Conservation (phyloP, 75 land plant genomes). For the Azolla pinnata region DNA sequence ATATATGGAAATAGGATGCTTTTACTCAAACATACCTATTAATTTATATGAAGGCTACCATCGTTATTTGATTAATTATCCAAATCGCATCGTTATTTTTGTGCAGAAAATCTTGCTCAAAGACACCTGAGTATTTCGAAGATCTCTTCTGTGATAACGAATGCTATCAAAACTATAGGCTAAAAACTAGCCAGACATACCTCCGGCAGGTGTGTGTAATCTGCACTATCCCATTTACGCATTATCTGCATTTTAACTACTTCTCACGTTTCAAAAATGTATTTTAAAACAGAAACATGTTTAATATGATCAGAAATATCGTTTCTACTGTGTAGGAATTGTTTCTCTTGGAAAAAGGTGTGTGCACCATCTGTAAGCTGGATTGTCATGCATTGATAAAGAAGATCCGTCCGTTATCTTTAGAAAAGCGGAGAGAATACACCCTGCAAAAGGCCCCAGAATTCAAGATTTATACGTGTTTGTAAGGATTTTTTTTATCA, state of each 20-base stretch:
- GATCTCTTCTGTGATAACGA: conserved; percentile 72
- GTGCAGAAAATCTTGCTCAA: too few species aligned
- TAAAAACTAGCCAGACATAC: conserved; percentile 56
- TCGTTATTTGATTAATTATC: too few species aligned
- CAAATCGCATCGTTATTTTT: too few species aligned
- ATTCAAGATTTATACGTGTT: conserved; percentile 28
- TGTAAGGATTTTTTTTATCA: conserved; percentile 36
- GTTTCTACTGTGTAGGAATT: conserved; percentile 46
- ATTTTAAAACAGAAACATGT: too few species aligned
- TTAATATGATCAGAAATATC: neutral
- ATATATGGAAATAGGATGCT: too few species aligned
- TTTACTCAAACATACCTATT: too few species aligned
- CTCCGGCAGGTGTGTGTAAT: conserved; percentile 66
- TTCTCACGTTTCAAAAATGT: too few species aligned
- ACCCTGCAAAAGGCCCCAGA: conserved; percentile 63
- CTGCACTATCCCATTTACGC: too few species aligned
- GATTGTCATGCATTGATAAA: conserved; percentile 83
- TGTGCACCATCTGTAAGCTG: conserved; percentile 66
- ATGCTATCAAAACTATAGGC: conserved; percentile 61
- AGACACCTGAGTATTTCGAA: conserved; percentile 62
- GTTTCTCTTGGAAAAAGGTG: conserved; percentile 71
- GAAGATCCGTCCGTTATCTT: conserved; percentile 45
- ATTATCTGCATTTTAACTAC: too few species aligned
- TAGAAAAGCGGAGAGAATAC: conserved; percentile 29
- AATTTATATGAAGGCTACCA: too few species aligned